Evolutionary conservation across 2,329 filamentous ascomycete species (phyloP).

Genomic region (Aspergillus felis): DNA sequence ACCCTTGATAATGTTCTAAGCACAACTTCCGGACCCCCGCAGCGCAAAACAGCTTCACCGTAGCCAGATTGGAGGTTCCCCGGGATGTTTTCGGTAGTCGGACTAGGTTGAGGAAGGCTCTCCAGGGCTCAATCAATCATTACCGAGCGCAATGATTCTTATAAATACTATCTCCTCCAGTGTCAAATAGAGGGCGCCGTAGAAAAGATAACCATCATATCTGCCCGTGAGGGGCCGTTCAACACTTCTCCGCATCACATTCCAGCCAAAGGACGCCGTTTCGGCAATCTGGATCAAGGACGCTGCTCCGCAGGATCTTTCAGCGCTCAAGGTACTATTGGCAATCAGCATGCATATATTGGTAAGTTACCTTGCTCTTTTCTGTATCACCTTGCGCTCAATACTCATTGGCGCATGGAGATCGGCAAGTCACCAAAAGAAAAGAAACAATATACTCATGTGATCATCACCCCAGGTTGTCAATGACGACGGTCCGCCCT

Average conservation of each 20-base stretch:
- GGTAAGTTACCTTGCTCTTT: slow-evolving; percentile 30
- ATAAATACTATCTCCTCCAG: slow-evolving; percentile 16
- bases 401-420: not conserved
- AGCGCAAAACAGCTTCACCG: slow-evolving; percentile 28
- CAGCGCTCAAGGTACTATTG: slow-evolving; percentile 6
- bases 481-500: slow-evolving; percentile 76
- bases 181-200: not conserved
- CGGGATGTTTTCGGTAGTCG: slow-evolving; percentile 16
- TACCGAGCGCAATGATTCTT: slow-evolving; percentile 12
- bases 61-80: slow-evolving; percentile 22
- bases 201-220: not conserved
- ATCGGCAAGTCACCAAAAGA: not conserved
- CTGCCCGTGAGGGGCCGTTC: not conserved
- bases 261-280: not conserved
- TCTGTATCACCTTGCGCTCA: slow-evolving; percentile 6
- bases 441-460: slow-evolving; percentile 3
- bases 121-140: slow-evolving; percentile 17
- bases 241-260: not conserved
- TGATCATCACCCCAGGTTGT: slow-evolving; percentile 27
- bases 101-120: slow-evolving; percentile 3
- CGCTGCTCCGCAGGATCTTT: not conserved
- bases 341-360: slow-evolving; percentile 43
- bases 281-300: not conserved
- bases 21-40: slow-evolving; percentile 17
- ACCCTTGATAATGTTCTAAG: not conserved